Evolutionary conservation across 805 yeast genomes (phyloP).

Genomic region (Lachancea mirantina): DNA sequence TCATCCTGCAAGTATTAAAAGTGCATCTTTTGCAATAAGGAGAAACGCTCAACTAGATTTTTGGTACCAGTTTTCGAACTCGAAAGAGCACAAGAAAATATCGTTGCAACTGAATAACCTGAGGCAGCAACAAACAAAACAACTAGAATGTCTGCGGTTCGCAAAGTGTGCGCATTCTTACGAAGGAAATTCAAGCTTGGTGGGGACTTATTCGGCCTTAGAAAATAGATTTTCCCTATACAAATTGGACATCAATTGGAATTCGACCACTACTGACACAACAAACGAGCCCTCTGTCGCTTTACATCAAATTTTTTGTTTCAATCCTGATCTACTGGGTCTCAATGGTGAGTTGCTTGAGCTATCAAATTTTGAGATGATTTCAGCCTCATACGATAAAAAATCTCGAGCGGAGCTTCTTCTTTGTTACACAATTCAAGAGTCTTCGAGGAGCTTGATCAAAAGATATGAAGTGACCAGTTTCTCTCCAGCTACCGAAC

Average conservation of each 20-base stretch:
- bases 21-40: conserved; percentile 31
- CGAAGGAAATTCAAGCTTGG: conserved; percentile 27
- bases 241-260: conserved; percentile 29
- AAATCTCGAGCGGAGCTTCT: conserved; percentile 26
- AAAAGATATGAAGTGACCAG: conserved; percentile 21
- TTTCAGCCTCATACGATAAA: conserved; percentile 26
- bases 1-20: conserved; percentile 33
- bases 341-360: conserved; percentile 19
- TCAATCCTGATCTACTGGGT: conserved; percentile 19
- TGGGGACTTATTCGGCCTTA: conserved; percentile 24
- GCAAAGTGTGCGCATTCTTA: conserved; percentile 29
- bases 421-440: conserved; percentile 18
- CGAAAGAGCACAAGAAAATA: conserved; percentile 32
- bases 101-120: conserved; percentile 23
- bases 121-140: conserved; percentile 20
- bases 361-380: conserved; percentile 19
- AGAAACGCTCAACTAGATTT: conserved; percentile 32
- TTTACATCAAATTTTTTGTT: conserved; percentile 21
- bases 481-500: conserved; percentile 18
- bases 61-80: conserved; percentile 34
- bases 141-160: conserved; percentile 27
- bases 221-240: conserved; percentile 24
- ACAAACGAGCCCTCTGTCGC: conserved; percentile 28
- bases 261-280: conserved; percentile 19
- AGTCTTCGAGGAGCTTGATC: conserved; percentile 19